Evolutionary conservation across 192 early-diverging fungal genomes (phyloP).

Genomic region (Dispira simplex): DNA sequence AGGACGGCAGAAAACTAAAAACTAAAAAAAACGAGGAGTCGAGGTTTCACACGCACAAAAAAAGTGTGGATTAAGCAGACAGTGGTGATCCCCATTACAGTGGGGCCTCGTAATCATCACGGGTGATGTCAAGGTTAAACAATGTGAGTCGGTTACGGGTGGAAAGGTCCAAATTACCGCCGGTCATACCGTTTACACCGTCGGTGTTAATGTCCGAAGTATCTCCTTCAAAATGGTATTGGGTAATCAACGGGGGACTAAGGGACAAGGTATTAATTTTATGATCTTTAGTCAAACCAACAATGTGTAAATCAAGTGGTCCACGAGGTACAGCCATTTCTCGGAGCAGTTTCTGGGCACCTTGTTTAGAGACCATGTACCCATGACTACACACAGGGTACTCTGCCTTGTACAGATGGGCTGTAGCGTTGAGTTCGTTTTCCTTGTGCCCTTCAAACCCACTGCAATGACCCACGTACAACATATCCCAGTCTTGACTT

Average conservation of each 20-base stretch:
- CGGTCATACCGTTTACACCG: constrained; percentile 9
- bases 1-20: too few relatives aligned
- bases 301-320: not conserved
- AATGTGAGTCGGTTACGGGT: not conserved
- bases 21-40: too few relatives aligned
- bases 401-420: constrained; percentile 17
- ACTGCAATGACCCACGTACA: constrained; percentile 28
- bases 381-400: constrained; percentile 28
- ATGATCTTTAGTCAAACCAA: not conserved
- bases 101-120: too few relatives aligned
- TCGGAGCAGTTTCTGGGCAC: constrained; percentile 19
- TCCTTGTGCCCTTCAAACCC: constrained; percentile 17
- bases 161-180: not conserved
- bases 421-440: constrained; percentile 1
- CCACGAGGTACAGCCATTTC: constrained; percentile 16
- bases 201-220: constrained; percentile 10
- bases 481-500: constrained; percentile 24
- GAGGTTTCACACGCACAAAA: too few relatives aligned
- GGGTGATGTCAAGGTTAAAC: not conserved
- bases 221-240: constrained; percentile 8
- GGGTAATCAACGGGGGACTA: constrained; percentile 3
- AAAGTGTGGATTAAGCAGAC: too few relatives aligned
- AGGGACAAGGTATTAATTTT: not conserved
- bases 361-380: constrained; percentile 20
- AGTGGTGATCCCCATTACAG: too few relatives aligned